phyloP scores from a whole-genome alignment of 2,329 filamentous ascomycete genomes.

The Xylaria sp. region DNA sequence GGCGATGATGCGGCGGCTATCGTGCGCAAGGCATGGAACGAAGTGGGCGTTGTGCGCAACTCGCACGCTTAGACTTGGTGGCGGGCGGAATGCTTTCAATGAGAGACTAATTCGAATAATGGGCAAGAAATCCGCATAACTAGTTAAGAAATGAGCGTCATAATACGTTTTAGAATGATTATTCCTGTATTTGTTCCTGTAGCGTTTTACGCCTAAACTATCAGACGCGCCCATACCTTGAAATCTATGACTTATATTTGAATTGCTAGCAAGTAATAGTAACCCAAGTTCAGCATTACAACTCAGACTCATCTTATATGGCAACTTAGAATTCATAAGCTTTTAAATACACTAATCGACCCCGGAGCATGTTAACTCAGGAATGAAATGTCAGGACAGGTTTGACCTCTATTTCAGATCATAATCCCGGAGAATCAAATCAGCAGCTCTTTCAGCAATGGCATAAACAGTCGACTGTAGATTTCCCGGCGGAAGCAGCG shows the following conservation, averaged over 20 bases:
- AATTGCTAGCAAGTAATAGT: too few relatives aligned
- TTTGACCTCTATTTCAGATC: neutral
- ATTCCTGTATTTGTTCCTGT: too few relatives aligned
- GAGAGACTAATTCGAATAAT: too few relatives aligned
- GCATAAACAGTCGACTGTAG: constrained; percentile 39
- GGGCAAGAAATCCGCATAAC: too few relatives aligned
- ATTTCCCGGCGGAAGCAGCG: constrained; percentile 37
- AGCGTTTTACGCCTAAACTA: too few relatives aligned
- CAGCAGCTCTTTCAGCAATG: constrained; percentile 38
- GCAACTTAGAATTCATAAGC: too few relatives aligned
- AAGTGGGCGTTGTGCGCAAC: constrained; percentile 58
- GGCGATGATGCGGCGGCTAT: constrained; percentile 56
- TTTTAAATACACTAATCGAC: too few relatives aligned
- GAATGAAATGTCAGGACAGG: neutral
- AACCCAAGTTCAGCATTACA: neutral
- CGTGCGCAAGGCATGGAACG: constrained; percentile 60
- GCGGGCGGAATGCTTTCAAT: neutral
- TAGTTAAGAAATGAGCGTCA: too few relatives aligned
- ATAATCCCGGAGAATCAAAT: constrained; percentile 35
- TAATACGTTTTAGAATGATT: too few relatives aligned
- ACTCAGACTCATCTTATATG: neutral
- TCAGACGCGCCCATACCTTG: too few relatives aligned
- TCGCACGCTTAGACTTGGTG: constrained; percentile 34
- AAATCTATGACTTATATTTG: too few relatives aligned
- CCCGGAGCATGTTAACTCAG: too few relatives aligned